Conservation (phyloP, 345 rosid genomes). For the Acer campestre region DNA sequence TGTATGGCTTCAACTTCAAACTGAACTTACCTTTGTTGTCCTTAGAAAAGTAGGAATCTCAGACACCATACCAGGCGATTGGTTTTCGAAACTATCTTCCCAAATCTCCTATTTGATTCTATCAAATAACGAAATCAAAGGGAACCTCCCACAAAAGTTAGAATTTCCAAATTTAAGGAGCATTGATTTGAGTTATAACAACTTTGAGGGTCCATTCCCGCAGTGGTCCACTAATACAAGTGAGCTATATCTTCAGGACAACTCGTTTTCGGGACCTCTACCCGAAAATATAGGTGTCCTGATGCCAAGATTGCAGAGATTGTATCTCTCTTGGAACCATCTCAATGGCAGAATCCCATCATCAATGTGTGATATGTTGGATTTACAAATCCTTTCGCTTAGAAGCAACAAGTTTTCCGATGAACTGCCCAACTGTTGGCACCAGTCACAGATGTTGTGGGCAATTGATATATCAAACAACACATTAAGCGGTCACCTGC, state of each 20-base stretch:
- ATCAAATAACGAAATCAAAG: conserved; percentile 48
- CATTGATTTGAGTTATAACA: conserved; percentile 48
- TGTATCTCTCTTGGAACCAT: conserved; percentile 44
- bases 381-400: conserved; percentile 43
- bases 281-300: conserved; percentile 37
- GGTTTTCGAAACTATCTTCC: conserved; percentile 40
- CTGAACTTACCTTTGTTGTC: conserved; percentile 36
- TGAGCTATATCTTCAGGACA: conserved; percentile 39
- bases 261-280: conserved; percentile 51
- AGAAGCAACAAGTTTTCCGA: conserved; percentile 43
- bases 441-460: conserved; percentile 36
- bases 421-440: conserved; percentile 49
- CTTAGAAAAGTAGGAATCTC: conserved; percentile 48
- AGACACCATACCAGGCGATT: conserved; percentile 43
- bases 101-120: conserved; percentile 42
- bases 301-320: conserved; percentile 45
- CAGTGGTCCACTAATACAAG: conserved; percentile 52
- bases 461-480: conserved; percentile 53
- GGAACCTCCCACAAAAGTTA: conserved; percentile 38
- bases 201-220: conserved; percentile 54
- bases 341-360: conserved; percentile 40
- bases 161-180: conserved; percentile 32
- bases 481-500: conserved; percentile 44
- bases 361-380: conserved; percentile 43
- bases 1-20: conserved; percentile 63